Conservation (phyloP, 345 rosid genomes). For the Conringia planisiliqua region DNA sequence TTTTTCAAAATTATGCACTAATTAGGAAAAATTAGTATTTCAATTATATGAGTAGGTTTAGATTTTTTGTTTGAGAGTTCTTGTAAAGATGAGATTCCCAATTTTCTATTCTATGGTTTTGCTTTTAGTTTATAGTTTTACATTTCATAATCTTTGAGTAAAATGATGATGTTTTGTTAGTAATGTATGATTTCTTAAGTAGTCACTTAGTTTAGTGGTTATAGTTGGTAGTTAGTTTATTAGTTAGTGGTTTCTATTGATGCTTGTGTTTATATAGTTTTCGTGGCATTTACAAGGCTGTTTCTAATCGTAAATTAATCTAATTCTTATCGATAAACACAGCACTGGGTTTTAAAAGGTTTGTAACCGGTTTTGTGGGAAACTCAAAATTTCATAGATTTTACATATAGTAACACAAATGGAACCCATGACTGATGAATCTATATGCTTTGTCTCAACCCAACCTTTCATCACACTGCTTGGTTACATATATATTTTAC, state of each 20-base stretch:
- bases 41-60: slow-evolving; percentile 16
- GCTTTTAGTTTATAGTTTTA: background rate
- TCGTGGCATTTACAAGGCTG: background rate
- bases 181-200: background rate
- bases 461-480: no score
- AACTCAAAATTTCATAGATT: background rate
- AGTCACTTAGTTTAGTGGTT: background rate
- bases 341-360: background rate
- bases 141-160: background rate
- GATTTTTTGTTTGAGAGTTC: slow-evolving; percentile 8
- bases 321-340: background rate
- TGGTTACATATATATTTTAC: no score
- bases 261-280: background rate
- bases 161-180: slow-evolving; percentile 2
- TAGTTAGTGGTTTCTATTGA: background rate
- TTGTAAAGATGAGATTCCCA: slow-evolving; percentile 22
- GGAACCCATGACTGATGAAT: no score
- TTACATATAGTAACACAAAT: no score
- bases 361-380: background rate
- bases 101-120: slow-evolving; percentile 7
- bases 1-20: slow-evolving; percentile 5
- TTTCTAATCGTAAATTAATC: background rate
- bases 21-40: slow-evolving; percentile 22
- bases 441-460: no score
- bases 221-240: background rate